Evolutionary conservation across 2,329 filamentous ascomycete genomes (phyloP).

Genomic region (Pseudogymnoascus sp.): DNA sequence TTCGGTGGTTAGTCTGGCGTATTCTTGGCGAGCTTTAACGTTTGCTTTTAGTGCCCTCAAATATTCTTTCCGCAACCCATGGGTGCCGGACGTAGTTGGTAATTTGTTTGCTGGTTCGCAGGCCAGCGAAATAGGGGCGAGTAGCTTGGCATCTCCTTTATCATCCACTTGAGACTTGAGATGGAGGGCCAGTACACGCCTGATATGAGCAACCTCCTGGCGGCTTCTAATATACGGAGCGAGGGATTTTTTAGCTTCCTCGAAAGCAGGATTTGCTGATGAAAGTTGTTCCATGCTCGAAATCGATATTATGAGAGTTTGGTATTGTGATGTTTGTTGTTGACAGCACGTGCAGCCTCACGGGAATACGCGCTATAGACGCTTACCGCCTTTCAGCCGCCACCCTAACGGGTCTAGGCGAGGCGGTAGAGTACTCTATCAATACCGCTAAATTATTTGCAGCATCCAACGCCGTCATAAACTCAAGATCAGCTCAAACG

Average conservation of each 20-base stretch:
- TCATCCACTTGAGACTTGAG: conserved; percentile 40
- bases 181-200: conserved; percentile 46
- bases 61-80: conserved; percentile 46
- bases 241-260: conserved; percentile 37
- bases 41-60: conserved; percentile 46
- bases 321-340: conserved; percentile 9
- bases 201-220: conserved; percentile 48
- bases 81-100: conserved; percentile 30
- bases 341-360: neutral
- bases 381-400: conserved; percentile 6
- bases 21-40: conserved; percentile 41
- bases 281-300: conserved; percentile 17
- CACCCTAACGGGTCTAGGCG: neutral
- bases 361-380: conserved; percentile 4
- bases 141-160: conserved; percentile 30
- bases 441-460: conserved; percentile 10
- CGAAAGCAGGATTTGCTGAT: conserved; percentile 28
- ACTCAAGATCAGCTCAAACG: conserved; percentile 2
- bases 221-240: conserved; percentile 47
- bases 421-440: neutral
- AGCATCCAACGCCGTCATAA: conserved; percentile 1
- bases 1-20: conserved; percentile 25
- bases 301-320: conserved; percentile 9
- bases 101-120: conserved; percentile 32
- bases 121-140: conserved; percentile 38